Evolutionary conservation across 805 yeast genomes (phyloP).

Genomic region (Candida sakaeoensis): DNA sequence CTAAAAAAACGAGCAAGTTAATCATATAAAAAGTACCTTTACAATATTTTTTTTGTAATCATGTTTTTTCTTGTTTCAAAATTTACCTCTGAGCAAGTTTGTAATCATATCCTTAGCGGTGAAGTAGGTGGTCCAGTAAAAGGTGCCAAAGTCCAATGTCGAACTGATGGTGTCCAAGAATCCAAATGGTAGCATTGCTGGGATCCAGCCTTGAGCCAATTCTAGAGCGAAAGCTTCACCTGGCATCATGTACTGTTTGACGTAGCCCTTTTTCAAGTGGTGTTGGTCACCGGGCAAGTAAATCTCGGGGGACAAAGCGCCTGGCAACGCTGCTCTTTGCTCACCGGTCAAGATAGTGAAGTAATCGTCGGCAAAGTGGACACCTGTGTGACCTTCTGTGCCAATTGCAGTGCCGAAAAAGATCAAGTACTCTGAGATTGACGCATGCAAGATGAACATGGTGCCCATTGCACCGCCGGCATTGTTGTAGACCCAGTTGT

Average conservation of each 20-base stretch:
- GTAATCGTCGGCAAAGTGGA: slow-evolving; percentile 96
- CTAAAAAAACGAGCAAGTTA: no score
- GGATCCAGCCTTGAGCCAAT: slow-evolving; percentile 98
- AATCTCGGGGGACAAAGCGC: slow-evolving; percentile 60
- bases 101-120: slow-evolving; percentile 77
- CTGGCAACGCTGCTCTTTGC: slow-evolving; percentile 69
- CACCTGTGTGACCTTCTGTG: slow-evolving; percentile 94
- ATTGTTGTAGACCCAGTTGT: slow-evolving; percentile 94
- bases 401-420: slow-evolving; percentile 92
- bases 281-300: slow-evolving; percentile 87
- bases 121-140: slow-evolving; percentile 63
- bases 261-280: slow-evolving; percentile 66
- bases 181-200: slow-evolving; percentile 97
- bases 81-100: slow-evolving; percentile 68
- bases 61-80: no score
- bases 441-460: slow-evolving; percentile 93
- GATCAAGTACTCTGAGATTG: slow-evolving; percentile 87
- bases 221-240: slow-evolving; percentile 84
- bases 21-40: no score
- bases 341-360: slow-evolving; percentile 84
- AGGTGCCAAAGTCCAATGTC: slow-evolving; percentile 73
- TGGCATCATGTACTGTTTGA: slow-evolving; percentile 86
- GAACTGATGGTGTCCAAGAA: slow-evolving; percentile 74
- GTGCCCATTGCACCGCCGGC: slow-evolving; percentile 99
- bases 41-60: no score